Evolutionary conservation across 495 filamentous ascomycete species (phyloP).

Genomic region (Aspergillus funiculosus): DNA sequence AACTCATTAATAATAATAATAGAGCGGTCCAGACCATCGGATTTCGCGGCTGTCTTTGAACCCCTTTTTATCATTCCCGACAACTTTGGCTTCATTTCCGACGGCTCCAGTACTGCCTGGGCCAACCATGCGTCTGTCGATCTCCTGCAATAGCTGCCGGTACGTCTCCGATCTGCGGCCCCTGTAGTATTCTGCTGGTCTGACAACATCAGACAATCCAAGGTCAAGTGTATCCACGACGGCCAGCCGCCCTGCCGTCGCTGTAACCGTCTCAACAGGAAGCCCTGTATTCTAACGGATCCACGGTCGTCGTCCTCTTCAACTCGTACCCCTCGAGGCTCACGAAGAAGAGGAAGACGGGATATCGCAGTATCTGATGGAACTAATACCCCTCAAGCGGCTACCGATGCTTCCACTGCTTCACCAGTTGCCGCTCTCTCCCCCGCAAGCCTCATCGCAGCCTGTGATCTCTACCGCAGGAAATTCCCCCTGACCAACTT

Average conservation of each 20-base stretch:
- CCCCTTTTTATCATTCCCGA: conserved; percentile 5
- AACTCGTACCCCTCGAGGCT: conserved; percentile 4
- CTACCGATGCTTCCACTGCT: not conserved
- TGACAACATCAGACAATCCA: conserved; percentile 27
- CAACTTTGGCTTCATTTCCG: not conserved
- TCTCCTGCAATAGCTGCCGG: conserved; percentile 41
- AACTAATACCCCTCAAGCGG: not conserved
- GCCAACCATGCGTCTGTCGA: conserved; percentile 36
- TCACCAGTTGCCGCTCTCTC: conserved; percentile 28
- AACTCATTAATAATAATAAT: too few species aligned
- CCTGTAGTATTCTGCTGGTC: not conserved
- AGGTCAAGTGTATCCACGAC: conserved; percentile 41
- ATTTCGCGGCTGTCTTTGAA: not conserved
- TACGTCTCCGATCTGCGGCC: conserved; percentile 10
- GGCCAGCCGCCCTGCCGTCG: conserved; percentile 37
- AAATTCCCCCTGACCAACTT: conserved; percentile 43
- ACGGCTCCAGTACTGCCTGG: not conserved
- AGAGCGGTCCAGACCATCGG: not conserved
- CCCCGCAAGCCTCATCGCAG: conserved; percentile 31
- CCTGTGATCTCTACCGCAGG: conserved; percentile 38
- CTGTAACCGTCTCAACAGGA: conserved; percentile 26
- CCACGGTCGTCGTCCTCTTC: conserved; percentile 19
- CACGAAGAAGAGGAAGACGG: too few species aligned
- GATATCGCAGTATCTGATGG: too few species aligned
- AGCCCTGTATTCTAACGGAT: conserved; percentile 30